These are phyloP conservation scores for Recurvomyces mirabilis DNA, from an alignment of 495 filamentous ascomycete species.

Conservation along the genomic window DNA sequence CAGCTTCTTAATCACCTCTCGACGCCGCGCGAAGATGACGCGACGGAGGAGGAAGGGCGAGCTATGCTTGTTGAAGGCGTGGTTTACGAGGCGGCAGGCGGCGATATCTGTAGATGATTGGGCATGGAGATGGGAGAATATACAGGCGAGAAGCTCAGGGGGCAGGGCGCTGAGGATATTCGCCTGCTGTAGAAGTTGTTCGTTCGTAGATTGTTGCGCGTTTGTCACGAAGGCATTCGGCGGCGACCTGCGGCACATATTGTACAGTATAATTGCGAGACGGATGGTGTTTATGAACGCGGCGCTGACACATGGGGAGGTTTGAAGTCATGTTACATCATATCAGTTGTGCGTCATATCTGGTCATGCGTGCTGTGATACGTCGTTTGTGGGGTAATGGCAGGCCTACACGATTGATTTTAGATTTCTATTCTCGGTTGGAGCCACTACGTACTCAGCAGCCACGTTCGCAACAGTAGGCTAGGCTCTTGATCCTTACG, in stretches of 20 bases:
- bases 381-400: neutral
- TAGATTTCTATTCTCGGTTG: no score
- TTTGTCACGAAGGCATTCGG: neutral
- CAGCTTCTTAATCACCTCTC: neutral
- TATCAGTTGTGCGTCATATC: neutral
- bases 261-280: neutral
- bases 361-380: neutral
- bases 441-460: neutral
- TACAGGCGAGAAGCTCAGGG: neutral
- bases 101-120: neutral
- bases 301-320: neutral
- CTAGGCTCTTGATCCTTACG: no score
- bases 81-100: slow-evolving; percentile 1
- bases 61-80: neutral
- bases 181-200: neutral
- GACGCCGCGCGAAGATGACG: slow-evolving; percentile 1
- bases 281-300: neutral
- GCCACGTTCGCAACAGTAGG: neutral
- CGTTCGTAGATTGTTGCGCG: neutral
- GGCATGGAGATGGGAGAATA: neutral
- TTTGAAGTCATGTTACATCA: neutral
- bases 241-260: neutral
- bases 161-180: neutral
- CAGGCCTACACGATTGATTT: neutral
- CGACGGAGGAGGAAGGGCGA: neutral